Conservation (phyloP, 2,329 filamentous ascomycete species). For the Epichloe glyceriae region DNA sequence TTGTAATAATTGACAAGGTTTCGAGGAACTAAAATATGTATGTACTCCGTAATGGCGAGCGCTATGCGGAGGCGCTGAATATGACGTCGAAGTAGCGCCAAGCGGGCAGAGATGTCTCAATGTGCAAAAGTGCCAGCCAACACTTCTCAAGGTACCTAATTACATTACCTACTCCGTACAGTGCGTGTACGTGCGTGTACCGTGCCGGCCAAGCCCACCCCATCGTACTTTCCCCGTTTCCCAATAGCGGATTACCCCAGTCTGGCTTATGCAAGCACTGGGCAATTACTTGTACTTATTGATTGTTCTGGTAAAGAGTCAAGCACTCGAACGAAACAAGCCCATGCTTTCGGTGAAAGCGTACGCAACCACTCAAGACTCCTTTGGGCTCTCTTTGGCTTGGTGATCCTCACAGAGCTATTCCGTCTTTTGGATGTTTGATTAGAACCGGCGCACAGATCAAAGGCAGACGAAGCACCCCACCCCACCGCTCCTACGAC, state of each 20-base stretch:
- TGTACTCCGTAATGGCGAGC: not conserved
- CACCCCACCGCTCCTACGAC: not conserved
- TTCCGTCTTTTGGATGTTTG: not conserved
- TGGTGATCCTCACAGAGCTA: not conserved
- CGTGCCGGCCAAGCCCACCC: too few species aligned
- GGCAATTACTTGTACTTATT: too few species aligned
- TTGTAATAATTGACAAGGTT: not conserved
- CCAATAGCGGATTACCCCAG: not conserved
- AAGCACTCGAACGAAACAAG: not conserved
- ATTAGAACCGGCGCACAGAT: not conserved
- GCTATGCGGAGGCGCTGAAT: not conserved
- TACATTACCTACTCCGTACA: too few species aligned
- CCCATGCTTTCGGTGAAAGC: not conserved
- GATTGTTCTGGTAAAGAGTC: too few species aligned
- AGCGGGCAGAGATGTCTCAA: not conserved
- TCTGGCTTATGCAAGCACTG: not conserved
- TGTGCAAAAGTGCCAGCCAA: too few species aligned
- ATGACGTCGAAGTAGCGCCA: slow-evolving; percentile 4
- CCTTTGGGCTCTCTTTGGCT: not conserved
- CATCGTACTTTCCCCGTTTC: not conserved
- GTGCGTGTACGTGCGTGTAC: too few species aligned
- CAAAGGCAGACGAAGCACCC: not conserved
- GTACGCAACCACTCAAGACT: not conserved
- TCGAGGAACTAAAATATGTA: not conserved
- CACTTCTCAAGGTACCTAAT: too few species aligned